Conservation (phyloP, 495 filamentous ascomycete genomes). For the Podospora sp. region DNA sequence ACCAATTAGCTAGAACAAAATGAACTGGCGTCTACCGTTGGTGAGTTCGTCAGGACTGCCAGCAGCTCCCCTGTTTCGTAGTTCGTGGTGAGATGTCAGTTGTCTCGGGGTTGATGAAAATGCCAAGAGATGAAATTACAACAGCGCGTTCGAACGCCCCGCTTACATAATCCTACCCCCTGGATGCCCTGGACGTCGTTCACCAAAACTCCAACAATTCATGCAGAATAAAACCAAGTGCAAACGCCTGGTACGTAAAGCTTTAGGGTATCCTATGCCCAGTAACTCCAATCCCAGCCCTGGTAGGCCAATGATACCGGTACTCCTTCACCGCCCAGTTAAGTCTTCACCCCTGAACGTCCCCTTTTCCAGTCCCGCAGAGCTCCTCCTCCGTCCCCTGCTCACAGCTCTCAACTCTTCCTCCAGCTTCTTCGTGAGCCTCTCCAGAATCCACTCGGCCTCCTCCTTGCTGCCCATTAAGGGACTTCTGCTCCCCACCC, state of each 20-base stretch:
- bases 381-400: constrained; percentile 11
- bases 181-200: no score
- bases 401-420: constrained; percentile 49
- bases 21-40: neutral
- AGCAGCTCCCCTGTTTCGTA: neutral
- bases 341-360: neutral
- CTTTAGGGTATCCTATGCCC: no score
- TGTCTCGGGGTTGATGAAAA: neutral
- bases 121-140: neutral
- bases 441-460: constrained; percentile 78
- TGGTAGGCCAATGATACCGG: no score
- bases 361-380: neutral
- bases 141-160: no score
- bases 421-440: constrained; percentile 57
- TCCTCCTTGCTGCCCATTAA: constrained; percentile 74
- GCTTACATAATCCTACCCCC: no score
- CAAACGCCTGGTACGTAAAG: no score
- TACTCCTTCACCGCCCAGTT: no score
- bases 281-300: no score
- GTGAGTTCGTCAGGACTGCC: neutral
- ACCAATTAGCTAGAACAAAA: neutral
- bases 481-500: constrained; percentile 73
- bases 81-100: neutral
- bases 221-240: no score
- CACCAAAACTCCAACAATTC: no score